These are phyloP conservation scores for Wickerhamiella sorbophila DNA, from an alignment of 805 yeast genomes.

Conservation along the genomic window DNA sequence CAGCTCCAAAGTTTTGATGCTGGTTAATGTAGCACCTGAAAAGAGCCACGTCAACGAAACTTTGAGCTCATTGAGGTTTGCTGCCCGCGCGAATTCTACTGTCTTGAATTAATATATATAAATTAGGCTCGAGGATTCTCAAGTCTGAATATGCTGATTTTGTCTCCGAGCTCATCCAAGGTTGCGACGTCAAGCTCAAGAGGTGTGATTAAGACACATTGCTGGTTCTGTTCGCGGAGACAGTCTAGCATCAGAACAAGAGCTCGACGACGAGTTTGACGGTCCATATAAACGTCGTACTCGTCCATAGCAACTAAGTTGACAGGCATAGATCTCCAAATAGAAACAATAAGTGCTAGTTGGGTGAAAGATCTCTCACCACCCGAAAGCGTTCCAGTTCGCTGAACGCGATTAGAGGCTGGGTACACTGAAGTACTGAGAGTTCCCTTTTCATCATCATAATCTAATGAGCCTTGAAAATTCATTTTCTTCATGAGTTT, in stretches of 20 bases:
- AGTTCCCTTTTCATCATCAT: constrained; percentile 33
- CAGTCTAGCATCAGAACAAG: constrained; percentile 59
- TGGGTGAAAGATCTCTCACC: constrained; percentile 95
- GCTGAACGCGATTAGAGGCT: constrained; percentile 33
- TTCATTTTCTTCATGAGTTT: constrained; percentile 36
- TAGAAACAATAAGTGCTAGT: constrained; percentile 68
- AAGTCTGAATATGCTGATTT: constrained; percentile 23
- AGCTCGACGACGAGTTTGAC: constrained; percentile 70
- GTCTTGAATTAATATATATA: no score
- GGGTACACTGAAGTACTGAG: constrained; percentile 21
- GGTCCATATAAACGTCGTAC: constrained; percentile 94
- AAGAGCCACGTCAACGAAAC: constrained; percentile 56
- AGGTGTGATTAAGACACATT: constrained; percentile 87
- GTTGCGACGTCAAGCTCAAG: constrained; percentile 62
- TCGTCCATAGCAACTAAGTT: constrained; percentile 86
- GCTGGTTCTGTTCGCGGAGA: constrained; percentile 52
- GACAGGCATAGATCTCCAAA: constrained; percentile 88
- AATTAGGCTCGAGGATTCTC: constrained; percentile 21
- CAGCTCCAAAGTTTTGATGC: constrained; percentile 79
- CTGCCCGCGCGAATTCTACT: no score
- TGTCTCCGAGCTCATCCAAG: constrained; percentile 45
- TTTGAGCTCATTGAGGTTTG: constrained; percentile 74
- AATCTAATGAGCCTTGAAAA: constrained; percentile 55
- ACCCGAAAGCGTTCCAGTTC: constrained; percentile 78
- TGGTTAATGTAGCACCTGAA: constrained; percentile 73